Conservation (phyloP, 768 basidiomycete genomes). For the Suillus lakei region DNA sequence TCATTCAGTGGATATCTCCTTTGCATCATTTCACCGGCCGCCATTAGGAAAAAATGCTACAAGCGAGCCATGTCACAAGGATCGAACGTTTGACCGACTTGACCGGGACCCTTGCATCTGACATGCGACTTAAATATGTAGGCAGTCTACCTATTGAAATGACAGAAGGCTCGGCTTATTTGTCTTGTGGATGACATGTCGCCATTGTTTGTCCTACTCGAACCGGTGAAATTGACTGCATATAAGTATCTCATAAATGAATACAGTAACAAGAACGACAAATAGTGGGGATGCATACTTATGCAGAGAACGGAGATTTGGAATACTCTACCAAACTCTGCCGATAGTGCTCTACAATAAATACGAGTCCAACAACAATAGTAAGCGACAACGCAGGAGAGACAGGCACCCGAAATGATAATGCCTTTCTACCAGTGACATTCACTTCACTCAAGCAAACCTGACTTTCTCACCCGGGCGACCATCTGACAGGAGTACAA, state of each 20-base stretch:
- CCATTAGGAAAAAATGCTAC: not conserved
- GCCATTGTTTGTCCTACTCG: not conserved
- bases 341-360: not conserved
- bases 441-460: constrained; percentile 51
- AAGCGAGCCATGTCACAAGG: not conserved
- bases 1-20: no score
- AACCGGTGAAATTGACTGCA: not conserved
- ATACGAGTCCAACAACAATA: not conserved
- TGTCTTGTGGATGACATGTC: not conserved
- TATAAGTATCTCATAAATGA: not conserved
- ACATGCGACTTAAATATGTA: not conserved
- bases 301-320: not conserved
- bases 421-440: not conserved
- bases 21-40: not conserved
- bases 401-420: not conserved
- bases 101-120: not conserved
- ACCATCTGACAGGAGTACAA: constrained; percentile 86
- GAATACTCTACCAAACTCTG: not conserved
- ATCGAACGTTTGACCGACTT: not conserved
- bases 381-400: not conserved
- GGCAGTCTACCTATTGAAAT: not conserved
- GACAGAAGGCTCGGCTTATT: not conserved
- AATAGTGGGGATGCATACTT: constrained; percentile 1
- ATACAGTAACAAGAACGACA: not conserved
- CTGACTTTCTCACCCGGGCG: constrained; percentile 87